Evolutionary conservation across 805 yeast genomes (phyloP), one percentile per base, ranked within the genome.

Genomic region (Kluyveromyces starmeri): DNA sequence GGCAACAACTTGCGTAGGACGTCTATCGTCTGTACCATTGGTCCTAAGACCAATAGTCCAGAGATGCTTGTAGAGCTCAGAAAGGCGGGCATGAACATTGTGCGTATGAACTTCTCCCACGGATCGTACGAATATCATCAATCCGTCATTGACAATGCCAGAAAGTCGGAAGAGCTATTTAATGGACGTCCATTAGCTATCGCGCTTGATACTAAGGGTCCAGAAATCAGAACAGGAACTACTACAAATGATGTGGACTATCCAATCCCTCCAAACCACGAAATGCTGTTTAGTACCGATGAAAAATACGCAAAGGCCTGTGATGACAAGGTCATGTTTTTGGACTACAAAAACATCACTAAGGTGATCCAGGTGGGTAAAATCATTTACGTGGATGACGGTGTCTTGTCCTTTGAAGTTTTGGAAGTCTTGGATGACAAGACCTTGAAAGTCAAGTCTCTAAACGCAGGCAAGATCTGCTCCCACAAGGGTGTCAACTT

Each of bases 401-500:
- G 98, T 75, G 95, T 92, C 43, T 71, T 92, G 51, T 85, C 96
- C 37, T 94, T 92, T 61, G 86, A 83, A 70, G 98, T 92, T 37
- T 57, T 78, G 45, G 88, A 88, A 65, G 71, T 88, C 45, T 71
- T 74, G 47, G 92, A 92, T 62, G 81, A 69, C 45, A 53, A 71
- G 62, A 86, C 88, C 59, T 70, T 92, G 64, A 83, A 75, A 69
- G 97, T 86, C 55, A 73, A 68, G 58, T 80, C 96, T 43, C 70
- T 89, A 64, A 92, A 92, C 70, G 83, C 92, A 45, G 98, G 98
- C 71, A 83, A 77, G 70, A 81, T 92, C 65, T 83, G 82, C 51
- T 85, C 96, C 49, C 96, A 86, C 75, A 92, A 92, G 79, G 98
- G 98, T 72, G 97, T 92, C 53, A 92, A 92, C 76, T 74, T 92